phyloP scores from a whole-genome alignment of 805 yeast species.

The Starmera pachycereana region DNA sequence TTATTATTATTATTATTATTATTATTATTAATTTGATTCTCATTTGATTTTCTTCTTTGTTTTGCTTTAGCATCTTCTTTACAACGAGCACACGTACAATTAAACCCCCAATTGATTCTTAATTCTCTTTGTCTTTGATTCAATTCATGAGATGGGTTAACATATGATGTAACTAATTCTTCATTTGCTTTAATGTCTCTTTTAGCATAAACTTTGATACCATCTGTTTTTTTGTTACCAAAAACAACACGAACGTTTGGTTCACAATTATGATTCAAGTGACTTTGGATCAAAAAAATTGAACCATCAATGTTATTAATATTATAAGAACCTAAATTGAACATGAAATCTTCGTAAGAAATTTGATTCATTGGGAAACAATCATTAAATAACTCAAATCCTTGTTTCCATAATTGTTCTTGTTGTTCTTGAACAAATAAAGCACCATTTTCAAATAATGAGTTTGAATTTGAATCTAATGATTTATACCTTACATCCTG shows the following conservation, averaged over 20 bases:
- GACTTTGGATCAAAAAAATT: constrained; percentile 52
- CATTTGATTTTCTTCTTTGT: constrained; percentile 36
- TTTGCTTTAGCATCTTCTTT: constrained; percentile 37
- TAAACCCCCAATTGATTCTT: constrained; percentile 71
- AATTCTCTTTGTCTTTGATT: constrained; percentile 55
- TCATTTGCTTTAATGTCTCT: constrained; percentile 51
- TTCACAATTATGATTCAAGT: constrained; percentile 67
- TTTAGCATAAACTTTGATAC: constrained; percentile 51
- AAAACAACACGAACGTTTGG: constrained; percentile 54
- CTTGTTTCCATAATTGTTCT: constrained; percentile 49
- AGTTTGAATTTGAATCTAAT: constrained; percentile 28
- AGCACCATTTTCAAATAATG: constrained; percentile 25
- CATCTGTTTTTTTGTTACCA: constrained; percentile 32
- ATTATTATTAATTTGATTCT: constrained; percentile 10
- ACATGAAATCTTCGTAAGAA: constrained; percentile 44
- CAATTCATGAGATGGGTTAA: constrained; percentile 53
- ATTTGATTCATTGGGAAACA: constrained; percentile 32
- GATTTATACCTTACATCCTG: constrained; percentile 57
- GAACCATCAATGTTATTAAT: constrained; percentile 63
- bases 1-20: constrained; percentile 1
- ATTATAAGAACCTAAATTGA: constrained; percentile 61
- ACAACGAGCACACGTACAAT: constrained; percentile 61
- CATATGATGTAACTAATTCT: constrained; percentile 61
- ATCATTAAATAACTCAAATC: constrained; percentile 36
- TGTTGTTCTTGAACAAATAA: constrained; percentile 45